Percentiles rank a stretch among this genome's conserved stretches.
phyloP scores from a whole-genome alignment of 192 early-diverging fungal species.

The Podila horticola region DNA sequence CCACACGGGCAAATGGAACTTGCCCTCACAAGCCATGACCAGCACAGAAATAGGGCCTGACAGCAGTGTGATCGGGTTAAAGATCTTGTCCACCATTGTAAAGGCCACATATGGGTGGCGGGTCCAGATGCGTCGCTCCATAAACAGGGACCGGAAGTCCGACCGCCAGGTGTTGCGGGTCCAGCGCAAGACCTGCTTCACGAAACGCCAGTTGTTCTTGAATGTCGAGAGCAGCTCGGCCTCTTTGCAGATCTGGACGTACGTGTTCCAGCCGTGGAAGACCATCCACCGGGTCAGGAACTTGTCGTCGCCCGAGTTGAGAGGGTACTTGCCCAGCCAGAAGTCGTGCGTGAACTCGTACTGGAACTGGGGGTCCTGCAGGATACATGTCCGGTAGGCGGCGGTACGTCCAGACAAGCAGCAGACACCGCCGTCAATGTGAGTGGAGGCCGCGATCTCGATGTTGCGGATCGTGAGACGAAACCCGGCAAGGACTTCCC shows the following conservation, averaged over 20 bases:
- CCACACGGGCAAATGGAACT: slow-evolving; percentile 64
- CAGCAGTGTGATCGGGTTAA: slow-evolving; percentile 77
- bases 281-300: slow-evolving; percentile 81
- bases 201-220: slow-evolving; percentile 80
- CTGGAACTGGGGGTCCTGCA: slow-evolving; percentile 78
- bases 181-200: slow-evolving; percentile 78
- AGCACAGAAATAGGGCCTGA: slow-evolving; percentile 69
- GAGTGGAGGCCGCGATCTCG: slow-evolving; percentile 77
- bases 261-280: slow-evolving; percentile 74
- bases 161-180: slow-evolving; percentile 81
- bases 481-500: slow-evolving; percentile 79
- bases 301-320: slow-evolving; percentile 81
- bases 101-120: slow-evolving; percentile 78
- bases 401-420: slow-evolving; percentile 80
- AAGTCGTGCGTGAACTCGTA: slow-evolving; percentile 77
- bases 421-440: slow-evolving; percentile 80
- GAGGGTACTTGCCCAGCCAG: slow-evolving; percentile 77
- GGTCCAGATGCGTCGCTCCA: slow-evolving; percentile 69
- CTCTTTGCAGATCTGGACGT: slow-evolving; percentile 73
- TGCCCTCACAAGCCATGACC: slow-evolving; percentile 58
- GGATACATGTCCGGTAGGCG: slow-evolving; percentile 73
- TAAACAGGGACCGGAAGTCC: slow-evolving; percentile 72
- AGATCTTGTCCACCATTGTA: slow-evolving; percentile 81
- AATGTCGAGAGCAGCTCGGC: slow-evolving; percentile 77
- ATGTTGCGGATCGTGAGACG: slow-evolving; percentile 78